Evolutionary conservation across 306 rosid species (phyloP).

Genomic region (Lagenaria siceraria): DNA sequence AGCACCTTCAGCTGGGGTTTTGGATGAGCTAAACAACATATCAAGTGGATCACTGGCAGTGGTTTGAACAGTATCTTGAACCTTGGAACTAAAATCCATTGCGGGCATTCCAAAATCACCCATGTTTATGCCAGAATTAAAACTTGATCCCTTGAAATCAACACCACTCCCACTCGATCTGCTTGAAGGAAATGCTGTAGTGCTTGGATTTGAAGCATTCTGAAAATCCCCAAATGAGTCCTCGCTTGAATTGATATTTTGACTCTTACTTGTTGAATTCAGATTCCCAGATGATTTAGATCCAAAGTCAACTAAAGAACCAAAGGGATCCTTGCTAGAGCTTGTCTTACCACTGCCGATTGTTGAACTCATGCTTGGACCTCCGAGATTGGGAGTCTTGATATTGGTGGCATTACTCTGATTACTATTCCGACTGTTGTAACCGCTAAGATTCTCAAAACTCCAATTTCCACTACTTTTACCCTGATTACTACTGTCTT

Average conservation of each 20-base stretch:
- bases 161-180: slow-evolving; percentile 15
- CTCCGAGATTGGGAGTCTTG: slow-evolving; percentile 40
- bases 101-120: slow-evolving; percentile 29
- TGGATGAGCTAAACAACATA: slow-evolving; percentile 51
- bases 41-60: slow-evolving; percentile 58
- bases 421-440: slow-evolving; percentile 4
- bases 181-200: slow-evolving; percentile 24
- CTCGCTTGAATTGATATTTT: slow-evolving; percentile 15
- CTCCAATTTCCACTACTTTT: slow-evolving; percentile 36
- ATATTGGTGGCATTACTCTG: slow-evolving; percentile 14
- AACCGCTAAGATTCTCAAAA: slow-evolving; percentile 21
- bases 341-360: slow-evolving; percentile 22
- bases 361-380: slow-evolving; percentile 26
- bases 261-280: slow-evolving; percentile 37
- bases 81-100: slow-evolving; percentile 15
- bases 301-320: slow-evolving; percentile 67
- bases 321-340: slow-evolving; percentile 70
- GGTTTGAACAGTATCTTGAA: slow-evolving; percentile 29
- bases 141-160: slow-evolving; percentile 29
- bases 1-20: slow-evolving; percentile 24
- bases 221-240: slow-evolving; percentile 75
- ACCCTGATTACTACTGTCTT: slow-evolving; percentile 14
- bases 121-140: slow-evolving; percentile 14
- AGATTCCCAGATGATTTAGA: slow-evolving; percentile 42
- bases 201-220: slow-evolving; percentile 53